These are phyloP conservation scores for Aulographum hederae DNA, from an alignment of 2,329 filamentous ascomycete genomes.

Conservation along the genomic window DNA sequence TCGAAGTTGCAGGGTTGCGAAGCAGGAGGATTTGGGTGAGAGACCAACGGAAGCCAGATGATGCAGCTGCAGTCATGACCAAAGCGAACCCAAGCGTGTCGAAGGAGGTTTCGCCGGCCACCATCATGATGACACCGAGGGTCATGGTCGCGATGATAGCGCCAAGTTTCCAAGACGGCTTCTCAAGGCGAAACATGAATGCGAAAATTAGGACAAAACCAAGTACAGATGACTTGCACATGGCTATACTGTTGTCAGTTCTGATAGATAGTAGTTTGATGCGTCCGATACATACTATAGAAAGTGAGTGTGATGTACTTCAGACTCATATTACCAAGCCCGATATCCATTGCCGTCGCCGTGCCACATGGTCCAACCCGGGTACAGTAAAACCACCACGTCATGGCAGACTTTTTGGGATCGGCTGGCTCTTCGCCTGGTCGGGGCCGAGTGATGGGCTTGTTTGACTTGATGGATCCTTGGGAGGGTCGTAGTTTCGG, in stretches of 20 bases:
- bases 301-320: slow-evolving; percentile 96
- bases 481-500: slow-evolving; percentile 60
- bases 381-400: slow-evolving; percentile 77
- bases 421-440: slow-evolving; percentile 13
- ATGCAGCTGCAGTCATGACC: slow-evolving; percentile 84
- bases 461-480: slow-evolving; percentile 18
- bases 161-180: slow-evolving; percentile 69
- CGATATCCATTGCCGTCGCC: slow-evolving; percentile 89
- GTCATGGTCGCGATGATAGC: slow-evolving; percentile 87
- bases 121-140: slow-evolving; percentile 90
- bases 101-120: slow-evolving; percentile 85
- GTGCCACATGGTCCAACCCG: slow-evolving; percentile 81
- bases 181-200: slow-evolving; percentile 81
- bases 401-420: slow-evolving; percentile 48
- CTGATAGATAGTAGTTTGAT: slow-evolving; percentile 4
- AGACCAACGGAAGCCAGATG: slow-evolving; percentile 94
- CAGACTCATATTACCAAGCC: slow-evolving; percentile 84
- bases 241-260: slow-evolving; percentile 29
- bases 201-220: slow-evolving; percentile 92
- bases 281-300: slow-evolving; percentile 38
- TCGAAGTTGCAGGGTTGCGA: slow-evolving; percentile 83
- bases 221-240: slow-evolving; percentile 96
- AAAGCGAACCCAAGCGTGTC: slow-evolving; percentile 72
- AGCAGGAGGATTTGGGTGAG: slow-evolving; percentile 93
- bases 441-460: slow-evolving; percentile 1